Percentiles rank a stretch among this genome's conserved stretches.
phyloP scores from a whole-genome alignment of 495 filamentous ascomycete genomes.

The Daldinia childiae region DNA sequence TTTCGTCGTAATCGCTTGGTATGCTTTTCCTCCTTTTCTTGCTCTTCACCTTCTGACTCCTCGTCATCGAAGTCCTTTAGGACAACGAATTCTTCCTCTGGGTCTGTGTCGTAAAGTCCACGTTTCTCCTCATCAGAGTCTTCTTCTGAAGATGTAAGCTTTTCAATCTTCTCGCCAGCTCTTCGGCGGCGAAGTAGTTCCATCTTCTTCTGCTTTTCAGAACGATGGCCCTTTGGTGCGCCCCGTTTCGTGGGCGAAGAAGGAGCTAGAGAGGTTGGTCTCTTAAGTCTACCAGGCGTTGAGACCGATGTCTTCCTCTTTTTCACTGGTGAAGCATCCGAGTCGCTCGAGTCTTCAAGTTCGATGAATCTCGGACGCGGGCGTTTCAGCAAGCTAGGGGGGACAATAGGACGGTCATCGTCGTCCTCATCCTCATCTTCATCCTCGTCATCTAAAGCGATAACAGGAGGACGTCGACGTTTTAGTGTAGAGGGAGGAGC shows the following conservation, averaged over 20 bases:
- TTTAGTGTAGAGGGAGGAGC: conserved; percentile 22
- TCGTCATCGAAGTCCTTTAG: conserved; percentile 62
- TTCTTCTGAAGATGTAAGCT: conserved; percentile 50
- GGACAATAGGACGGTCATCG: conserved; percentile 43
- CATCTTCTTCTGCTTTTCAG: conserved; percentile 51
- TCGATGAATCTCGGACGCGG: conserved; percentile 12
- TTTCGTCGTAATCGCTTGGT: conserved; percentile 22
- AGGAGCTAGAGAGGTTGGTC: conserved; percentile 5
- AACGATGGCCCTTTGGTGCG: conserved; percentile 35
- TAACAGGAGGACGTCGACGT: conserved; percentile 24
- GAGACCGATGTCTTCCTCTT: conserved; percentile 30
- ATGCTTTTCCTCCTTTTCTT: conserved; percentile 27
- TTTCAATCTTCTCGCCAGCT: conserved; percentile 62
- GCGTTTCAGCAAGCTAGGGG: conserved; percentile 19
- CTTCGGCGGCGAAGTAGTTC: conserved; percentile 66
- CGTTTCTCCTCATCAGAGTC: conserved; percentile 47
- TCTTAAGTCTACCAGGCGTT: conserved; percentile 37
- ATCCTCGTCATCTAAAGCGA: background rate
- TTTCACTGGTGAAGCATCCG: conserved; percentile 32
- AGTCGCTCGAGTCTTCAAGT: conserved; percentile 39
- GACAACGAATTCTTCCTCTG: conserved; percentile 45
- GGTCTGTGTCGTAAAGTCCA: conserved; percentile 56
- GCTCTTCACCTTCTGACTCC: conserved; percentile 44
- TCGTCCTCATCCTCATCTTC: conserved; percentile 45
- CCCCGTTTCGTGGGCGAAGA: conserved; percentile 36